Base-by-base conservation (phyloP, 106 monocot species). In the Gastrodia elata region DNA sequence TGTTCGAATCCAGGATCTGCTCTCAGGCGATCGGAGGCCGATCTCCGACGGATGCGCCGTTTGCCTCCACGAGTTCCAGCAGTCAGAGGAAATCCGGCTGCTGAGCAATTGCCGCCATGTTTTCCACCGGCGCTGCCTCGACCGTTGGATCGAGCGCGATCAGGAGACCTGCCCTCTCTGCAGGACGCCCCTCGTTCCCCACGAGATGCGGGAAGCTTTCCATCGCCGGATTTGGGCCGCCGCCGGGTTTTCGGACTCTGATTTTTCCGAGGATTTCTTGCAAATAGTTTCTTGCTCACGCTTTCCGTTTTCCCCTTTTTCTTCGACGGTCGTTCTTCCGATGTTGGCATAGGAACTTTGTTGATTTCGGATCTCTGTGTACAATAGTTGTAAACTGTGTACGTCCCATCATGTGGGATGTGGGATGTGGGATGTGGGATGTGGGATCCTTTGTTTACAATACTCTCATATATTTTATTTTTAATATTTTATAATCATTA, bases 101-200 rank as follows among this genome's bases (percentile, higher is more conserved):
- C 77, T 88, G 28, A 57, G 64, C 59, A 81, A 77, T 22, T 91
- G 91, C 77, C 75, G 85, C 59, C 91, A 91, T 75, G 83, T 83
- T 24, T 88, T 91, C 77, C 91, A 91, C 77, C 73, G 77, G 16
- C n/a, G 59, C 4, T 91, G 91, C 73, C 78, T 91, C 67, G 88
- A 86, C 74, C 76, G 80, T 15, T 91, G 91, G 91, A 64, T 81
- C 1, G 83, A 52, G 10, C 83, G 75, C 77, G 91, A 72, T 32
- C 83, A 80, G 71, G 46, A 76, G 32, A 91, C 86, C 9, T 91
- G 91, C 82, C 91, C 91, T 0, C 81, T 91, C n/a, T 91, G 91
- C 73, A 83, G 91, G 16, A 58, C 83, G 26, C 74, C 76, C 39
- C 83, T 91, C n/a, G 75, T 85, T 20, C 38, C 44, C 37, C 34